These are phyloP conservation scores for Rehmannia glutinosa DNA, from an alignment of 257 asterid species.

Conservation along the genomic window DNA sequence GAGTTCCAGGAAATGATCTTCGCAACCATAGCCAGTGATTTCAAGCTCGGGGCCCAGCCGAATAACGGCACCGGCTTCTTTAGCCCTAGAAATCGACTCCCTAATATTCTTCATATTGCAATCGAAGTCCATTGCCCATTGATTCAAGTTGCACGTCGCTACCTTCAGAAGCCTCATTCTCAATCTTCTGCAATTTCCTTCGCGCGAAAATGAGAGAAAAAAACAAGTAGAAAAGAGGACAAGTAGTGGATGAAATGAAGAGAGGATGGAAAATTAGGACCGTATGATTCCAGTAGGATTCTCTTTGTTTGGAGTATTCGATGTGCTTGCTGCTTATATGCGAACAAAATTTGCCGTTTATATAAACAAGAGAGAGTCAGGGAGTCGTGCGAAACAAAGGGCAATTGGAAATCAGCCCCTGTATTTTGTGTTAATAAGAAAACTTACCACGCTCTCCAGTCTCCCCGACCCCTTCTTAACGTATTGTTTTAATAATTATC, in stretches of 20 bases:
- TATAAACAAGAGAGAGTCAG: not conserved
- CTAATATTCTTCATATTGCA: slow-evolving; percentile 78
- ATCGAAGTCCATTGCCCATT: slow-evolving; percentile 99
- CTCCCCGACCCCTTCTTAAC: too few relatives aligned
- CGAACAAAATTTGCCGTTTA: not conserved
- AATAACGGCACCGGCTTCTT: slow-evolving; percentile 77
- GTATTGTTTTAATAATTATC: too few relatives aligned
- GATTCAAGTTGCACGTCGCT: slow-evolving; percentile 91
- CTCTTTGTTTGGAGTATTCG: slow-evolving; percentile 5
- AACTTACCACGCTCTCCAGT: too few relatives aligned
- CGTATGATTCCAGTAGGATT: too few relatives aligned
- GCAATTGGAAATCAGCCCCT: too few relatives aligned
- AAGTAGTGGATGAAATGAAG: not conserved
- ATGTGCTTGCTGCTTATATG: not conserved
- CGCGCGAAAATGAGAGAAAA: not conserved
- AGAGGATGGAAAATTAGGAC: too few relatives aligned
- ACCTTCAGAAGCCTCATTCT: slow-evolving; percentile 86
- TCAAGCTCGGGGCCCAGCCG: slow-evolving; percentile 99
- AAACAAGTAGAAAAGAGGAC: not conserved
- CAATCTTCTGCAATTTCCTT: not conserved
- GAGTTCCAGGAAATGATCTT: slow-evolving; percentile 90
- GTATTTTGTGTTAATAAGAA: too few relatives aligned
- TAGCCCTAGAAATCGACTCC: slow-evolving; percentile 78
- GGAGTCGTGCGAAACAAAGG: not conserved
- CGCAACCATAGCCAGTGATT: slow-evolving; percentile 97